A percentile compares a stretch with the other conserved stretches of the same genome.
These are phyloP conservation scores for Beauveria asiatica DNA, from an alignment of 2,329 filamentous ascomycete genomes.

Conservation along the genomic window DNA sequence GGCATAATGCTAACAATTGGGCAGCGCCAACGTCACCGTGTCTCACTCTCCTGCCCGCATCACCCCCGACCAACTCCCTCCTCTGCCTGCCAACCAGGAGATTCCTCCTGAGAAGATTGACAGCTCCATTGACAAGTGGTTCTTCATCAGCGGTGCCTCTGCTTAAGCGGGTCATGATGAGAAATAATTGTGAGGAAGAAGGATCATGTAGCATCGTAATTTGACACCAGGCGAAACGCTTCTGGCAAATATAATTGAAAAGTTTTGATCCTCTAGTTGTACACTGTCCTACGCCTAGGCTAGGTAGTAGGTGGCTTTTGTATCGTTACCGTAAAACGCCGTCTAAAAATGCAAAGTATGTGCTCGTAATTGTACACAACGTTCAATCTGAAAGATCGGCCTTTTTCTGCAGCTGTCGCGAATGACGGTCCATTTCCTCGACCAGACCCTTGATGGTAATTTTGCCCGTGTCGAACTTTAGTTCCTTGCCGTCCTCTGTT, in stretches of 20 bases:
- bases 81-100: slow-evolving; percentile 73
- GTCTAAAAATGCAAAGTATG: slow-evolving; percentile 21
- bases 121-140: slow-evolving; percentile 98
- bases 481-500: slow-evolving; percentile 84
- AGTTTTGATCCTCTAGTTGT: slow-evolving; percentile 4
- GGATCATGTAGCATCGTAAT: neutral
- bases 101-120: slow-evolving; percentile 83
- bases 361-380: slow-evolving; percentile 14
- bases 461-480: slow-evolving; percentile 72
- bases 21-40: slow-evolving; percentile 73
- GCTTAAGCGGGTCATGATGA: slow-evolving; percentile 41
- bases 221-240: neutral
- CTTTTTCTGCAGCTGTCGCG: slow-evolving; percentile 69
- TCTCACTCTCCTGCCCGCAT: slow-evolving; percentile 65
- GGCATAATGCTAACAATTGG: slow-evolving; percentile 21
- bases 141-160: slow-evolving; percentile 98
- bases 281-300: neutral
- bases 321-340: slow-evolving; percentile 21
- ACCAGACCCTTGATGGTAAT: slow-evolving; percentile 79
- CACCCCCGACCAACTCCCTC: slow-evolving; percentile 59
- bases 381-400: slow-evolving; percentile 46
- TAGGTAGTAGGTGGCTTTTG: neutral
- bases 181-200: neutral
- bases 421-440: slow-evolving; percentile 86
- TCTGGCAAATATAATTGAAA: slow-evolving; percentile 8